Evolutionary conservation across 768 basidiomycete species (phyloP), one percentile per base, ranked within the genome.

Genomic region (Candolleomyces eurysporus): DNA sequence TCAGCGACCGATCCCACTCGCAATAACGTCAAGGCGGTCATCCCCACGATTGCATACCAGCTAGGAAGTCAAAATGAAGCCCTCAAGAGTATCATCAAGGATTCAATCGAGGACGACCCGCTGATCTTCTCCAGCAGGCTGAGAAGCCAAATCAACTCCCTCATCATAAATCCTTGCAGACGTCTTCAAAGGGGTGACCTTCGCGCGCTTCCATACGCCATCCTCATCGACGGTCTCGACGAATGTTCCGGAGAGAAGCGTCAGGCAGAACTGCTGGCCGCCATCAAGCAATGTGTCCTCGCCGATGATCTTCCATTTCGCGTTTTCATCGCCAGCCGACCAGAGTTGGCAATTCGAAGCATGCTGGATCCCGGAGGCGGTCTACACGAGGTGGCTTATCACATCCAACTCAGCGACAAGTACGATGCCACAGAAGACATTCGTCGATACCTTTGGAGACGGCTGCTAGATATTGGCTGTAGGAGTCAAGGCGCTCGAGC

Each of bases 201-300:
- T 5, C 5, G 5, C 36, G 36, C 36, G 4, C 21, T 48, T 48
- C 46, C 46, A 17, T 48, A 10, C 46, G 46, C 42, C 8, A 51
- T 52, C 36, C 39, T 52, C 36, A 52, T 59, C 40, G 58, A 59
- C 26, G 58, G 58, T 0, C 58, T 59, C 6, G 58, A 59, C 19
- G 58, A 59, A n/a, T 40, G 48, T 17, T n/a, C 31, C 13, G 58
- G 49, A 11, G 40, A 8, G 11, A 13, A 51, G 7, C 17, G 21
- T 7, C 46, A 48, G 21, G 17, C 46, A 48, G 46, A 48, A 22
- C 8, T 48, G 17, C 16, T 48, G 46, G 16, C 7, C 14, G 46
- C 46, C 46, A 10, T 48, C 46, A 7, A 48, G 17, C 11, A 22
- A 17, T 48, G 9, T 14, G n/a, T 48, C 14, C 46, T 48, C 46